Conservation (phyloP, 2,329 filamentous ascomycete genomes). For the Venturia oleaginea region DNA sequence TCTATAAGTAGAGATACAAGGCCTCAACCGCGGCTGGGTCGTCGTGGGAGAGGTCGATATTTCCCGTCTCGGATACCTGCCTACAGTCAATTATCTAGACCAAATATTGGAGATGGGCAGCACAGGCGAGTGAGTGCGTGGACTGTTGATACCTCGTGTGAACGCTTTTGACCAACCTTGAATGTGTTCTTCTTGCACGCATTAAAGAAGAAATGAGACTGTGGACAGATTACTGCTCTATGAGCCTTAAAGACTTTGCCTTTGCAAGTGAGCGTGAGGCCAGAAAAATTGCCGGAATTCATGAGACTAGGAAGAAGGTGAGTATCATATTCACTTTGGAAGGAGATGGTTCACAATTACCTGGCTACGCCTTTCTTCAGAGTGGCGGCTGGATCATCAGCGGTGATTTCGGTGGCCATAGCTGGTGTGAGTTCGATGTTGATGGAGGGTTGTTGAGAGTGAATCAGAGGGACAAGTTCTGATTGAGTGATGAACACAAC, state of each 20-base stretch:
- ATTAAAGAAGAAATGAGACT: slow-evolving; percentile 1
- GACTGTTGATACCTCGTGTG: background rate
- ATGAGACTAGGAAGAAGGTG: background rate
- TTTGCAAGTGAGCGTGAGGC: background rate
- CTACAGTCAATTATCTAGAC: background rate
- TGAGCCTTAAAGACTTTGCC: background rate
- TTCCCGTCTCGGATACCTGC: background rate
- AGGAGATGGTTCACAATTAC: background rate
- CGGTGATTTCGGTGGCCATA: background rate
- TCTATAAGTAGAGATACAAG: background rate
- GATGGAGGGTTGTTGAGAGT: background rate
- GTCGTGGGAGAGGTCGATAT: background rate
- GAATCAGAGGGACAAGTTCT: background rate
- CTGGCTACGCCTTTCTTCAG: background rate
- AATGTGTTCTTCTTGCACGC: background rate
- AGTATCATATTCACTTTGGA: background rate
- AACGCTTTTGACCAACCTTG: background rate
- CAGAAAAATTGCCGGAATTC: background rate
- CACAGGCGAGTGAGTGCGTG: too few relatives aligned
- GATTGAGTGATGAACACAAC: background rate
- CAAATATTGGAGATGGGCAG: too few relatives aligned
- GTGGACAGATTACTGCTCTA: background rate
- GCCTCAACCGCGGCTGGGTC: background rate
- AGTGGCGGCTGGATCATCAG: background rate
- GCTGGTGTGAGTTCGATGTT: background rate